phyloP scores from a whole-genome alignment of 129 eudicot genomes.

The Centaurea solstitialis region DNA sequence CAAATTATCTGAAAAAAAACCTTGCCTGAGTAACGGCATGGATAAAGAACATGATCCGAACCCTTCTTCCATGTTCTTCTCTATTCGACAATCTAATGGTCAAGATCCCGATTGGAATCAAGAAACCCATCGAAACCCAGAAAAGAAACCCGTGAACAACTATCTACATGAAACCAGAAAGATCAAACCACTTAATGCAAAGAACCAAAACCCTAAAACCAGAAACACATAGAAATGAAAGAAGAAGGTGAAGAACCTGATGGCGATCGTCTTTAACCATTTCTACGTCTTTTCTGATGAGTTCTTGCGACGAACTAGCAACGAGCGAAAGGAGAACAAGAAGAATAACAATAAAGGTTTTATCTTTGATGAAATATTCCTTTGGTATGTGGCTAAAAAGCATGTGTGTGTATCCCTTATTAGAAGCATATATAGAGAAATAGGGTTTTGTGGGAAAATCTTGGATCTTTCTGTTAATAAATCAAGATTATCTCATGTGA shows the following conservation, averaged over 20 bases:
- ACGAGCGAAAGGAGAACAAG: conserved; percentile 27
- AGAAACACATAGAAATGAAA: background rate
- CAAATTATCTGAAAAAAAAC: conserved; percentile 9
- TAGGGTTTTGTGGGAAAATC: conserved; percentile 15
- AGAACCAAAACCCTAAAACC: background rate
- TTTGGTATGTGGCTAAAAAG: conserved; percentile 34
- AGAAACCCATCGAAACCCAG: conserved; percentile 94
- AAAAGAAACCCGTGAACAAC: conserved; percentile 72
- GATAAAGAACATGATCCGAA: conserved; percentile 51
- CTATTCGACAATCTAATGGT: conserved; percentile 60
- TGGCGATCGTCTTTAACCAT: conserved; percentile 23
- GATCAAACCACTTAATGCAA: background rate
- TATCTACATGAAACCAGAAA: conserved; percentile 17
- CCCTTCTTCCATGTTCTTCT: conserved; percentile 56
- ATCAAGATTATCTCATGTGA: conserved; percentile 29
- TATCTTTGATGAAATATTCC: conserved; percentile 33
- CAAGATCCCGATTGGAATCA: conserved; percentile 72
- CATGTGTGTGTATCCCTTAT: conserved; percentile 20
- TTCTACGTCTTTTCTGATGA: conserved; percentile 7
- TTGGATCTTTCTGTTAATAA: conserved; percentile 17
- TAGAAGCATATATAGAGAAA: conserved; percentile 15
- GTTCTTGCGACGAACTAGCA: conserved; percentile 15
- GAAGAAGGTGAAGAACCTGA: background rate
- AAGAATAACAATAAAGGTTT: conserved; percentile 29
- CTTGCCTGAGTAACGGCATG: conserved; percentile 77